phyloP scores from a whole-genome alignment of 345 rosid species.

The Sonneratia alba region DNA sequence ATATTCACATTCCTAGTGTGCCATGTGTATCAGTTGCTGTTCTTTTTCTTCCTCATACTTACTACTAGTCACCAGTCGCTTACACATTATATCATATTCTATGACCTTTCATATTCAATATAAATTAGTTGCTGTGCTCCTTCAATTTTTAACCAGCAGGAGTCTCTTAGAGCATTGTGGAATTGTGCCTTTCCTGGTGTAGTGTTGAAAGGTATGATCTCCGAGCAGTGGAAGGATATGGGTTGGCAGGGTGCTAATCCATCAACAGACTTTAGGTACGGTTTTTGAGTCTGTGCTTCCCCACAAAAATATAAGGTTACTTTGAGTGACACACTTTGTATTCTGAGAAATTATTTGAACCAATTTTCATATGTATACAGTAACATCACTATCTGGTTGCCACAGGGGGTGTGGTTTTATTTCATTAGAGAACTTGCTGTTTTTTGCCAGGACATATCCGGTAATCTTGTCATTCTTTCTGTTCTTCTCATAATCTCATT shows the following conservation, averaged over 20 bases:
- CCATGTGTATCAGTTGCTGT: not conserved
- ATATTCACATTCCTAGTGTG: not conserved
- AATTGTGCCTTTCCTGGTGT: slow-evolving; percentile 58
- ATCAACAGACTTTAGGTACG: slow-evolving; percentile 89
- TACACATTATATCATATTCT: not conserved
- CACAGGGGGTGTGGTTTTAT: slow-evolving; percentile 86
- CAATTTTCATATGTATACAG: not conserved
- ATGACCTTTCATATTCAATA: not conserved
- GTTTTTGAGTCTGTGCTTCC: not conserved
- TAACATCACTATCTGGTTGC: slow-evolving; percentile 5
- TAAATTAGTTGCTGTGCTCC: not conserved
- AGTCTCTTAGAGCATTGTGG: slow-evolving; percentile 84
- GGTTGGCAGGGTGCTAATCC: slow-evolving; percentile 99
- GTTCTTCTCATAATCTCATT: not conserved
- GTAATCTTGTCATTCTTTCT: slow-evolving; percentile 29
- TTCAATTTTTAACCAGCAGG: slow-evolving; percentile 30
- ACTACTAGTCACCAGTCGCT: not conserved
- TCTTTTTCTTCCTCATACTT: not conserved
- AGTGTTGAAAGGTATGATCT: slow-evolving; percentile 51
- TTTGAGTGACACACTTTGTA: not conserved
- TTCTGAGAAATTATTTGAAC: not conserved
- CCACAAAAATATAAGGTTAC: not conserved
- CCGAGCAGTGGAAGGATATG: slow-evolving; percentile 99
- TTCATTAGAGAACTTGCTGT: slow-evolving; percentile 81
- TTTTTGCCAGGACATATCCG: slow-evolving; percentile 75